Conservation (phyloP, 108 stramenopile genomes). For the Skeletonema marinoi region DNA sequence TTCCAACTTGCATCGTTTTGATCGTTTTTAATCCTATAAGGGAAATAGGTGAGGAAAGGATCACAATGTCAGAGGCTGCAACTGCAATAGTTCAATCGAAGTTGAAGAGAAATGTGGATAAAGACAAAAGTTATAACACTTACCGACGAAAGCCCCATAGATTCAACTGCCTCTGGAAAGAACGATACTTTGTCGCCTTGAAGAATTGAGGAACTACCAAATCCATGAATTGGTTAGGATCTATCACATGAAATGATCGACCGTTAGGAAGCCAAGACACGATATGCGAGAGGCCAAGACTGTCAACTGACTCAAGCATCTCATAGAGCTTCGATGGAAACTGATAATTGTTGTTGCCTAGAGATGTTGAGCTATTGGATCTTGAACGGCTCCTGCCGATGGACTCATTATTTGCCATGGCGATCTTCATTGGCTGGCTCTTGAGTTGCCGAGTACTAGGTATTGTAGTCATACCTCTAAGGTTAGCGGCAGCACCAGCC, state of each 20-base stretch:
- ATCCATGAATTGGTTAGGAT: conserved; percentile 53
- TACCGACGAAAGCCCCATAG: conserved; percentile 14
- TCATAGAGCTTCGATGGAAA: neutral
- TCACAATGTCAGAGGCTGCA: too few species aligned
- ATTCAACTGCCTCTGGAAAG: conserved; percentile 8
- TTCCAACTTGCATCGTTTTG: neutral
- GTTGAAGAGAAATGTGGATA: too few species aligned
- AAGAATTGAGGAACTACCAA: conserved; percentile 12
- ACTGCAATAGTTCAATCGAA: too few species aligned
- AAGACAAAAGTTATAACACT: neutral
- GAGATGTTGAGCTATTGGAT: neutral
- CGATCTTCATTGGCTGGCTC: too few species aligned
- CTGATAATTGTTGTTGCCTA: neutral
- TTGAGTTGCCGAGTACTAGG: too few species aligned
- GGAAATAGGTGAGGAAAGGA: too few species aligned
- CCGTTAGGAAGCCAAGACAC: conserved; percentile 76
- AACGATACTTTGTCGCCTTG: conserved; percentile 19
- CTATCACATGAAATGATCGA: conserved; percentile 65
- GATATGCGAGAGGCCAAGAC: conserved; percentile 21
- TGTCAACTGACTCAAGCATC: neutral
- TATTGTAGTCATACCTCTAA: too few species aligned
- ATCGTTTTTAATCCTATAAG: too few species aligned
- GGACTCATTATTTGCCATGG: too few species aligned
- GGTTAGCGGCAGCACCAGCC: too few species aligned
- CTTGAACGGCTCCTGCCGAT: neutral